Conservation (phyloP, 345 rosid genomes). For the Kernera saxatilis region DNA sequence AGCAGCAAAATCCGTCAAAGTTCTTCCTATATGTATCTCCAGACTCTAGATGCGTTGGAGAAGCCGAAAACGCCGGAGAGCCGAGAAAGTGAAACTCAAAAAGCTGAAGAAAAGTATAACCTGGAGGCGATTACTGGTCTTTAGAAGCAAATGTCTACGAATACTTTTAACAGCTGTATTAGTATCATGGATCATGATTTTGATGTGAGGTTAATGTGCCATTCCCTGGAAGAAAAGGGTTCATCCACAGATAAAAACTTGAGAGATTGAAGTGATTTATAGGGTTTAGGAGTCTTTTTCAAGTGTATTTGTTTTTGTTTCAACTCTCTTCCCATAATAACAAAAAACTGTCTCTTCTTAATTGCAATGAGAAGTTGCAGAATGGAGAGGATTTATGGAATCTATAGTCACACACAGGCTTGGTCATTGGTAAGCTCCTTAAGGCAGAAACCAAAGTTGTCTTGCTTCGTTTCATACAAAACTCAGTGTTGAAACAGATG, state of each 20-base stretch:
- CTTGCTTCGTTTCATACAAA: neutral
- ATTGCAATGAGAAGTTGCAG: slow-evolving; percentile 6
- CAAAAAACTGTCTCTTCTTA: slow-evolving; percentile 7
- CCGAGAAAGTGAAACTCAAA: slow-evolving; percentile 43
- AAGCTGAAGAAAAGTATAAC: slow-evolving; percentile 61
- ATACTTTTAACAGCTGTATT: neutral
- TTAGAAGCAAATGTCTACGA: slow-evolving; percentile 26
- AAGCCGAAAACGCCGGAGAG: slow-evolving; percentile 48
- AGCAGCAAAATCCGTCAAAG: slow-evolving; percentile 41
- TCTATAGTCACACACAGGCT: neutral
- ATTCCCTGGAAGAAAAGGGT: neutral
- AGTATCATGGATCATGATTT: slow-evolving; percentile 14
- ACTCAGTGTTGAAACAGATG: neutral
- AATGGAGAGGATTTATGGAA: neutral
- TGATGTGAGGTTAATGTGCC: neutral
- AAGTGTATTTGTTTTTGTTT: neutral
- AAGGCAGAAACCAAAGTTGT: neutral
- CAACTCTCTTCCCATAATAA: neutral
- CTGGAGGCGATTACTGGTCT: slow-evolving; percentile 95
- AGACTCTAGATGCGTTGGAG: slow-evolving; percentile 56
- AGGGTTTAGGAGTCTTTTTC: neutral
- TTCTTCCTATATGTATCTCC: slow-evolving; percentile 72
- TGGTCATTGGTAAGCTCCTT: neutral
- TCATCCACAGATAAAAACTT: slow-evolving; percentile 1
- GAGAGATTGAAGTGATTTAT: neutral